Conservation (phyloP, 495 filamentous ascomycete genomes). For the Talaromyces ruber region DNA sequence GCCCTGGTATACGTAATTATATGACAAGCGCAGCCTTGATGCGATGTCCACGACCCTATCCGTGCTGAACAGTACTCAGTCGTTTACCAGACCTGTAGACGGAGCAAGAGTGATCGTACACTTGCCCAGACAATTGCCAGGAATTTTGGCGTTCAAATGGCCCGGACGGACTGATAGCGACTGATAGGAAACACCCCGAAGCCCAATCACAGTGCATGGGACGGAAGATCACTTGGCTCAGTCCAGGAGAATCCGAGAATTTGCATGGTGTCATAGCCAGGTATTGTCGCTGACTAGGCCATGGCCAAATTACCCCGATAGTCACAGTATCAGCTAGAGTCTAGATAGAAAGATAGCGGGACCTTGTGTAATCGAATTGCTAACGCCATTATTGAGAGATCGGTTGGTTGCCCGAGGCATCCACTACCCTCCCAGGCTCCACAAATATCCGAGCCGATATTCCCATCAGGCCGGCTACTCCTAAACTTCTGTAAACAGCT, state of each 20-base stretch:
- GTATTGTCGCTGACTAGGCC: not conserved
- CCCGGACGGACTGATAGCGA: not conserved
- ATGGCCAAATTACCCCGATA: not conserved
- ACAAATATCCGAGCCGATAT: slow-evolving; percentile 1
- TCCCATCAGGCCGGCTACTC: not conserved
- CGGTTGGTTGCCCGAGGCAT: not conserved
- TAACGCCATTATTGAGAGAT: not conserved
- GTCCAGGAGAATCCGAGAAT: not conserved
- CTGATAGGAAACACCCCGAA: not conserved
- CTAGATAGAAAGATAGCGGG: not conserved
- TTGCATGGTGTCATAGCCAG: not conserved
- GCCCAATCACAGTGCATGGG: not conserved
- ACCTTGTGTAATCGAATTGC: slow-evolving; percentile 1
- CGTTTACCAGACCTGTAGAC: not conserved
- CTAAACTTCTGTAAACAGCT: not conserved
- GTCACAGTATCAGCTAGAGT: not conserved
- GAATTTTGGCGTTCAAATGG: not conserved
- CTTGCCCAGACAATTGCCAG: no score
- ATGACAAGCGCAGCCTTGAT: not conserved
- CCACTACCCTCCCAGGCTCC: not conserved
- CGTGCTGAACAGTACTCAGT: not conserved
- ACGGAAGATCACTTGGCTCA: not conserved
- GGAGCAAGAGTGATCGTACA: not conserved
- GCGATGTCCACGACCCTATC: not conserved
- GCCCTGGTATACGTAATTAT: not conserved